Evolutionary conservation across 257 asterid species (phyloP), one percentile per base, ranked within the genome.

Genomic region (Penstemon eatonii): DNA sequence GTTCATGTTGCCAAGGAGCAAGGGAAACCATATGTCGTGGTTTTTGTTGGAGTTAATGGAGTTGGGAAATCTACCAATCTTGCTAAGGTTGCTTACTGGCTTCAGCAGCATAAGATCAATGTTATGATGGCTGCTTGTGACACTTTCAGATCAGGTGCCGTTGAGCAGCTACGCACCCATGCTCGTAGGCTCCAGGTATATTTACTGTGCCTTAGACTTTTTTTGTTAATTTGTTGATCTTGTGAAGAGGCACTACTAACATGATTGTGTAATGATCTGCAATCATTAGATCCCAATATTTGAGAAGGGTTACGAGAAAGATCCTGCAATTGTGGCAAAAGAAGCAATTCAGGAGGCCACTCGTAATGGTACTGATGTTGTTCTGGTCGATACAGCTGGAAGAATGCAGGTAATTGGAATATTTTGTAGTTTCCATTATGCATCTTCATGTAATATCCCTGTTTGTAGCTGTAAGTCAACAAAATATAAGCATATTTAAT

Each of bases 71-170:
- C 99, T 6, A 91, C 99, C 69, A 94, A 94, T 79, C 97, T 94
- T 73, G 99, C 99, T 10, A 94, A 94, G 96, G 97, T 93, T 69
- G 97, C 99, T 53, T 93, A 93, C 78, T 93, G 97, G 97, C 97
- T 93, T 81, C 90, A 39, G 75, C 99, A 93, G 83, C 99, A 93
- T 55, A 78, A 89, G 37, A 51, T 84, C 68, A 84, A 71, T 65
- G 99, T 90, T 43, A 90, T 87, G 99, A 90, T 93, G 99, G 97
- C 99, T 77, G 99, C 99, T 10, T 93, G 99, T 70, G 99, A 93
- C 78, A 93, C 97, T 67, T 93, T 93, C 83, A 88, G 99, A 69
- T 93, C 97, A 42, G 99, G 99, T 71, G 99, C 99, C n/a, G 99
- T 93, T 57, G 99, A 93, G 87, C 99, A 93, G 78, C 83, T 90